Base-by-base conservation (phyloP, 768 basidiomycete species). In the Leucogyrophana mollusca region DNA sequence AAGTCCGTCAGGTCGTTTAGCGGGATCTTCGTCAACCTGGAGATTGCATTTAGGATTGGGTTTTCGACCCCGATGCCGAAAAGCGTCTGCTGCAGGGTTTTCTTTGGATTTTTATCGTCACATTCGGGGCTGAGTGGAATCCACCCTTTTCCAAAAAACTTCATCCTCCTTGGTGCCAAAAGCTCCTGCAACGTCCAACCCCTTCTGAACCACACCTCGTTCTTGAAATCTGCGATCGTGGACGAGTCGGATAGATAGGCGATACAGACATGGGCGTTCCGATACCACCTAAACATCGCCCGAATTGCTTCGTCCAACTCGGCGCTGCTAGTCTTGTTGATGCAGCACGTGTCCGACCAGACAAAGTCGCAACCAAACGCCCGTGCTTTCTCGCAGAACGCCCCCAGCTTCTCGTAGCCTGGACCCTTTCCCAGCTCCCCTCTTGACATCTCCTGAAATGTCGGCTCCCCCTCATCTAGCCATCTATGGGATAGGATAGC, bases 251-350 rank as follows among this genome's bases (percentile, higher is more conserved):
- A 45, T 3, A 65, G 51, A 39, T 67, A 53, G 16, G 53, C 49
- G 37, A 66, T 52, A 41, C 66, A 67, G 14, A 66, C 14, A 16
- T 64, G 50, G 4, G 59, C 49, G 23, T 66, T 33, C 4, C 56
- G 43, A 30, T 67, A 67, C 64, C 66, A 66, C 45, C 46, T 54
- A 52, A 54, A 67, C 59, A 67, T 67, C 22, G 65, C 58, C 14
- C 53, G 53, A 17, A 66, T 56, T 1, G 66, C 60, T 42, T 67
- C 65, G 10, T 51, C 50, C n/a, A 67, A 57, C 22, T 67, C 64
- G 3, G 48, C 21, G 2, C 46, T 20, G 34, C 59, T 58, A 21
- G 36, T 39, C 44, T 58, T 56, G 45, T 66, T 55, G 27, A 68
- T 62, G 44, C 64, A 67, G 16, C 61, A 66, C 0, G 64, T 58